phyloP scores from a whole-genome alignment of 2,329 filamentous ascomycete species.

The Lojkania enalia region DNA sequence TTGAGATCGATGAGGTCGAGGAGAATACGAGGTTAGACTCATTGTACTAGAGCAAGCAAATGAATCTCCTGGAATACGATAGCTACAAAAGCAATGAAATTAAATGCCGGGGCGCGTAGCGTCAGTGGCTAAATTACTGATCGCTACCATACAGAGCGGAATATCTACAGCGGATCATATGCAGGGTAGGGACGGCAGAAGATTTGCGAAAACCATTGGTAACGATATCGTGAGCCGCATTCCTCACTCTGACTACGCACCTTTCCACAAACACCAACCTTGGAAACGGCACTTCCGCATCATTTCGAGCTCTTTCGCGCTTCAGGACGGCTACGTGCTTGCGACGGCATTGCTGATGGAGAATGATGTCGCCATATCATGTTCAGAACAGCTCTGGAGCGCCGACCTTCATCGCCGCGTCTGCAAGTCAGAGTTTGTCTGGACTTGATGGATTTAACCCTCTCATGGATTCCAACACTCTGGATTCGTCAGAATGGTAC shows the following conservation, averaged over 20 bases:
- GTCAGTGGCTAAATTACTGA: not conserved
- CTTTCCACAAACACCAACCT: not conserved
- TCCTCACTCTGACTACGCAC: not conserved
- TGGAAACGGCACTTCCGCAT: not conserved
- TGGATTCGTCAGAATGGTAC: conserved; percentile 30
- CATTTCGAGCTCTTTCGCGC: too few species aligned
- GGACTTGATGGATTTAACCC: conserved; percentile 41
- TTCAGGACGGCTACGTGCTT: conserved; percentile 22
- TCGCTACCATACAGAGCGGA: conserved; percentile 2
- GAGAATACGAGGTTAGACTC: too few species aligned
- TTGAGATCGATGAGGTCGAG: too few species aligned
- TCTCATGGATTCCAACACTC: conserved; percentile 27
- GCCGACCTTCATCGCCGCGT: conserved; percentile 41
- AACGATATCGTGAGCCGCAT: conserved; percentile 1
- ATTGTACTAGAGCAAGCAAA: too few species aligned
- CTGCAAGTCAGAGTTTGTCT: conserved; percentile 46
- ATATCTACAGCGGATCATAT: conserved; percentile 1
- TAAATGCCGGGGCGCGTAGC: not conserved
- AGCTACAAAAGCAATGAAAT: too few species aligned
- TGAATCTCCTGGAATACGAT: too few species aligned
- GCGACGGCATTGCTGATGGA: conserved; percentile 38
- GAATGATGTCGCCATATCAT: conserved; percentile 41
- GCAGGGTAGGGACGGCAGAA: conserved; percentile 1
- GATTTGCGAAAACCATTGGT: conserved; percentile 5
- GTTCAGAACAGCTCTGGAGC: conserved; percentile 38